A percentile compares a stretch with the other conserved stretches of the same genome.
These are phyloP conservation scores for Aspergillus pseudoterreus DNA, from an alignment of 2,329 filamentous ascomycete species.

Conservation along the genomic window DNA sequence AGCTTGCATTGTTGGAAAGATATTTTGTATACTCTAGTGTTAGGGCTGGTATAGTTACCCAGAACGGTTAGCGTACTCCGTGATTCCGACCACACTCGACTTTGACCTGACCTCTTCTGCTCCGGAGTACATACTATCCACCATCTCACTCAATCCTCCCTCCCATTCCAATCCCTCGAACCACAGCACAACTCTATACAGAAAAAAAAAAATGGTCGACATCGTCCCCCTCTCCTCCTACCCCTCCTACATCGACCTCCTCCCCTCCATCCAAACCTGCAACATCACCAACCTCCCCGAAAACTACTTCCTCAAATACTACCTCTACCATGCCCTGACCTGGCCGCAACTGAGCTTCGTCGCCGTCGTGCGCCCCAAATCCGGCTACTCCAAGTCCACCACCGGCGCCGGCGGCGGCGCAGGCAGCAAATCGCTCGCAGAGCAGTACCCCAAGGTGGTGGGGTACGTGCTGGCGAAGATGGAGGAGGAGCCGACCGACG, in stretches of 20 bases:
- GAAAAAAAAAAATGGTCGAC: slow-evolving; percentile 42
- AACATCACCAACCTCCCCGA: slow-evolving; percentile 99
- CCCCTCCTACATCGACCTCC: slow-evolving; percentile 70
- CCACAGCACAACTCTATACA: background rate
- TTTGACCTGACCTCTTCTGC: background rate
- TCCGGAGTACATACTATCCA: background rate
- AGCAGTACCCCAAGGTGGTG: slow-evolving; percentile 87
- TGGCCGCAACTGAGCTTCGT: slow-evolving; percentile 98
- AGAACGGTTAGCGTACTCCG: slow-evolving; percentile 2
- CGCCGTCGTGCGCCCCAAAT: slow-evolving; percentile 81
- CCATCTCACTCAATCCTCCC: background rate
- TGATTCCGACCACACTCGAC: background rate
- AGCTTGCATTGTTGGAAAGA: background rate
- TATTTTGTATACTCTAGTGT: too few relatives aligned
- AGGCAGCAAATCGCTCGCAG: slow-evolving; percentile 14
- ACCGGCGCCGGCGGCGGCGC: slow-evolving; percentile 44
- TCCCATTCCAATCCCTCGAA: background rate
- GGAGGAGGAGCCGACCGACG: slow-evolving; percentile 94
- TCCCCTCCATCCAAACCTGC: slow-evolving; percentile 87
- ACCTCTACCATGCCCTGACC: slow-evolving; percentile 96
- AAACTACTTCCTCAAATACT: slow-evolving; percentile 99
- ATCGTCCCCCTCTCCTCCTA: slow-evolving; percentile 46
- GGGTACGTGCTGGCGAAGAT: slow-evolving; percentile 99
- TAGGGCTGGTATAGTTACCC: slow-evolving; percentile 1
- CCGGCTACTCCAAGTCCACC: slow-evolving; percentile 67